Evolutionary conservation across 768 basidiomycete species (phyloP).

Genomic region (Cystofilobasidium capitatum): DNA sequence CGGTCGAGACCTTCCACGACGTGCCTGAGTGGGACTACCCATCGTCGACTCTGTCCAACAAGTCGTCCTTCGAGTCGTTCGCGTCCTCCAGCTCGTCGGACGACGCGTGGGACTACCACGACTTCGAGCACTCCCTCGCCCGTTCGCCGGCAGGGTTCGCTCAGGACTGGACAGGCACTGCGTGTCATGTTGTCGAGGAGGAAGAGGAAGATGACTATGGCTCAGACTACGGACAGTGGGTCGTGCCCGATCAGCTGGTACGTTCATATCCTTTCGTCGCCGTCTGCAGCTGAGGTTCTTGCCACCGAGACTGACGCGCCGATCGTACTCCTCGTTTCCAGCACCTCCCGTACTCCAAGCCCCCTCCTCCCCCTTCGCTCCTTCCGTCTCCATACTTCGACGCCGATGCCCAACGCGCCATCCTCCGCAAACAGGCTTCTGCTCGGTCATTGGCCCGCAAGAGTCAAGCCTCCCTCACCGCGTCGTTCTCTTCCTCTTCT

Average conservation of each 20-base stretch:
- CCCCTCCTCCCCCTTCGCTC: not conserved
- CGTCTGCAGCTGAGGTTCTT: not conserved
- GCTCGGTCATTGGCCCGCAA: not conserved
- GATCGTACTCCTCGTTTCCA: not conserved
- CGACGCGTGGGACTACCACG: slow-evolving; percentile 3
- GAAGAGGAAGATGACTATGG: not conserved
- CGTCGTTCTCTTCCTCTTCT: too few species aligned
- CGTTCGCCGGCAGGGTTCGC: not conserved
- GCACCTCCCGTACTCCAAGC: not conserved
- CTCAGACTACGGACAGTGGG: not conserved
- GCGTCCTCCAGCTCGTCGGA: not conserved
- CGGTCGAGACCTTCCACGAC: not conserved
- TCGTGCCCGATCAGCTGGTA: not conserved
- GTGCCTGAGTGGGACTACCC: not conserved
- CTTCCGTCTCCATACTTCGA: not conserved
- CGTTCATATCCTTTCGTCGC: not conserved
- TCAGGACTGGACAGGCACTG: not conserved
- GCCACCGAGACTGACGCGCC: not conserved
- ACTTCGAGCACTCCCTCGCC: not conserved
- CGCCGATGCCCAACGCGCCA: not conserved
- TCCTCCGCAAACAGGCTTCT: slow-evolving; percentile 2
- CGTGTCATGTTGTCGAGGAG: not conserved
- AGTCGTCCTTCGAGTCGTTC: slow-evolving; percentile 15
- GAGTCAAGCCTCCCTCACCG: not conserved
- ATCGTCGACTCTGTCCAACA: not conserved